A percentile compares a stretch with the other conserved stretches of the same genome.
These are phyloP conservation scores for Sergeia podlipaevii DNA, from an alignment of 208 protist species.

Conservation along the genomic window DNA sequence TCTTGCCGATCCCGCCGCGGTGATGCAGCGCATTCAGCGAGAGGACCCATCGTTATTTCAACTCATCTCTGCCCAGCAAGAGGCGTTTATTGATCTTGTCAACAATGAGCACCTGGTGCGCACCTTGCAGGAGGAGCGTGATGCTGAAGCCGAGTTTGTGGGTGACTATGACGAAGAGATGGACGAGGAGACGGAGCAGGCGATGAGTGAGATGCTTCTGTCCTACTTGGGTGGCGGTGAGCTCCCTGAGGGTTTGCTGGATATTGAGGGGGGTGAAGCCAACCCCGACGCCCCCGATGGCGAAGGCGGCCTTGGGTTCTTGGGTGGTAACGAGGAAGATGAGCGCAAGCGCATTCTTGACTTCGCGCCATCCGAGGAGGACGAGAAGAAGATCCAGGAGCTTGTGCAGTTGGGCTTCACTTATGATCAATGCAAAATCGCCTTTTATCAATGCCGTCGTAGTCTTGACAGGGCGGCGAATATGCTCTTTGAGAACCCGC, in stretches of 20 bases:
- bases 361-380: slow-evolving; percentile 59
- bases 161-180: slow-evolving; percentile 10
- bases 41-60: slow-evolving; percentile 73
- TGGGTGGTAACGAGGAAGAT: not conserved
- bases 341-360: slow-evolving; percentile 39
- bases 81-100: slow-evolving; percentile 74
- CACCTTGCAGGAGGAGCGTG: slow-evolving; percentile 26
- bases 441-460: slow-evolving; percentile 77
- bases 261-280: not conserved
- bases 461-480: slow-evolving; percentile 83
- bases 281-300: too few species aligned
- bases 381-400: slow-evolving; percentile 82
- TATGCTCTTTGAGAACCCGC: slow-evolving; percentile 85
- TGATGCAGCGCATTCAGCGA: slow-evolving; percentile 70
- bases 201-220: slow-evolving; percentile 9
- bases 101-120: slow-evolving; percentile 65
- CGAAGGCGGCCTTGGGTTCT: not conserved
- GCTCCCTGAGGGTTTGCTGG: not conserved
- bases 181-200: slow-evolving; percentile 28
- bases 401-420: slow-evolving; percentile 81
- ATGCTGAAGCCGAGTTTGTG: slow-evolving; percentile 6
- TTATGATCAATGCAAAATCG: slow-evolving; percentile 77
- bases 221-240: slow-evolving; percentile 32
- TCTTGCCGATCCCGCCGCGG: slow-evolving; percentile 49
- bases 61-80: slow-evolving; percentile 71